phyloP scores from a whole-genome alignment of 495 filamentous ascomycete species.

The Bacidia rubella region DNA sequence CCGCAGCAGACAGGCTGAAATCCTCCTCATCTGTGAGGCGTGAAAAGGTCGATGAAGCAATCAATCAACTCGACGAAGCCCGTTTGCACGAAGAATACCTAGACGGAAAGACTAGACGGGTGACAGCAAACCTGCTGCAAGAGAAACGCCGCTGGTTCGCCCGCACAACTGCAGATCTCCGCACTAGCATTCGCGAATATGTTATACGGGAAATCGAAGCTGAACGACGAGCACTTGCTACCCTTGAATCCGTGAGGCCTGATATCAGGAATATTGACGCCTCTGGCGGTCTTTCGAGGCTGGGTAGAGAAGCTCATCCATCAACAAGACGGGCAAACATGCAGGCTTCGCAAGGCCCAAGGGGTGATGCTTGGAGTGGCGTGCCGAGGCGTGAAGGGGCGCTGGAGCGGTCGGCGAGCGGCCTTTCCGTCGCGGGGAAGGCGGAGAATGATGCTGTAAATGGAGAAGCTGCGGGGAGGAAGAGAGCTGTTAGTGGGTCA shows the following conservation, averaged over 20 bases:
- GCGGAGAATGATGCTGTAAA: conserved; percentile 30
- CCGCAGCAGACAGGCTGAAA: conserved; percentile 80
- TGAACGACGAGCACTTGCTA: conserved; percentile 82
- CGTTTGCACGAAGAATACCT: conserved; percentile 64
- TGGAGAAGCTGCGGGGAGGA: conserved; percentile 34
- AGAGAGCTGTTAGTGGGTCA: conserved; percentile 45
- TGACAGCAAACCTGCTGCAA: conserved; percentile 74
- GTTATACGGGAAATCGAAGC: conserved; percentile 90
- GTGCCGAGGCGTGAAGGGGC: conserved; percentile 70
- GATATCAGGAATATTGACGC: conserved; percentile 89
- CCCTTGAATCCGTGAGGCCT: conserved; percentile 78
- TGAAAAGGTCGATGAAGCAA: conserved; percentile 95
- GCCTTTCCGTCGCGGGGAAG: conserved; percentile 36
- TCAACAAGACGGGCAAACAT: conserved; percentile 59
- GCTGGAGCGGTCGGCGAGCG: conserved; percentile 62
- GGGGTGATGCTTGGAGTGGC: conserved; percentile 94
- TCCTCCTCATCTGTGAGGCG: conserved; percentile 65
- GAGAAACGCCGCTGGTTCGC: conserved; percentile 89
- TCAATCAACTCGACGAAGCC: conserved; percentile 77
- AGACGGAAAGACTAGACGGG: conserved; percentile 66
- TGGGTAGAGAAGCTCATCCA: conserved; percentile 81
- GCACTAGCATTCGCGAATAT: conserved; percentile 75
- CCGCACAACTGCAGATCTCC: conserved; percentile 67
- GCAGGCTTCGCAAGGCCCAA: conserved; percentile 78
- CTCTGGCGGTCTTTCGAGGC: conserved; percentile 71